Evolutionary conservation across 1,139 yeast genomes (phyloP), one percentile per base, ranked within the genome.

Genomic region (Meyerozyma elateridarum): DNA sequence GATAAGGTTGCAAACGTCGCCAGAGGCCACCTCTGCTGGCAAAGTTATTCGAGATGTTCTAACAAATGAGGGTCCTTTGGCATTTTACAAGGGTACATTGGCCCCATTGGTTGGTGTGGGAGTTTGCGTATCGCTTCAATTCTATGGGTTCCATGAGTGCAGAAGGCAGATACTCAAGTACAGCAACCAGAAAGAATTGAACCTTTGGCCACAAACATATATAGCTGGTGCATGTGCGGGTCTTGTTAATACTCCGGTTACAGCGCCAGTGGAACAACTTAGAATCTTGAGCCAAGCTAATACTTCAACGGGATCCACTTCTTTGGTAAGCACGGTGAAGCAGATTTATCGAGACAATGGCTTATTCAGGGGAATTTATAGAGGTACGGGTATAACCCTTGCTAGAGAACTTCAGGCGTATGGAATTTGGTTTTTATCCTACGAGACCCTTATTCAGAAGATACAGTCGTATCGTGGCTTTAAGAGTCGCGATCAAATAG

Each of bases 341-440:
- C 57, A 67, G 38, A 79, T 83, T 11, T 63, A 65, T 42, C 30
- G 44, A 5, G 39, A 56, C 0, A 56, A 72, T 20, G 91, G 91
- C 1, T 21, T 70, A 8, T 39, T 43, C 6, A 45, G 45, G 7
- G 87, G 85, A 0, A 46, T 81, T 2, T 79, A 69, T 45, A 59
- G 89, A 36, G 89, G 89, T 0, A 60, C 65, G 18, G 56, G 65
- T 5, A 70, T 83, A 33, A 83, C 93, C 0, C 47, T 79, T 2
- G 33, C 74, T 4, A 64, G 93, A 42, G 94, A 84, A 48, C 65
- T 78, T 7, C 93, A 84, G 50, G 89, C 91, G 0, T 83, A 83
- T 46, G 94, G 94, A 11, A 78, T 81, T 11, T 84, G 93, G 93
- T 84, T 84, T 45, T 57, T 80, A 38, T 67, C 88, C 0, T 84